Base-by-base conservation (phyloP, 441 rosid species). In the Pelargonium australe region DNA sequence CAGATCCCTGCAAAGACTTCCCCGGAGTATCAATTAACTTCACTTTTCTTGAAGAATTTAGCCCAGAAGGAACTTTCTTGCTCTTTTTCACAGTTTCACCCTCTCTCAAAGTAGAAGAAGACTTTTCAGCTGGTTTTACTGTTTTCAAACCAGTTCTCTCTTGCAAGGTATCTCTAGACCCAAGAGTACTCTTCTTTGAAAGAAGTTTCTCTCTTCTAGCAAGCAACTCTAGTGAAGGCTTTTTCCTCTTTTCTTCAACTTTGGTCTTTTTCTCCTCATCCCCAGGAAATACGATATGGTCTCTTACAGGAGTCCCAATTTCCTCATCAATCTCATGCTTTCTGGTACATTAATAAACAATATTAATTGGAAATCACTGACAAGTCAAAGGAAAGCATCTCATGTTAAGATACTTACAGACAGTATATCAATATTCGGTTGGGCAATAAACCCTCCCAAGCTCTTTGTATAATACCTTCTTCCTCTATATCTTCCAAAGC, bases 351-450 rank as follows among this genome's bases (percentile, higher is more conserved):
- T 65, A 71, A 68, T 51, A 67, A 25, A 63, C 70, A 51, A 20
- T 47, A 75, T 61, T 40, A 73, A 63, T 73, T 70, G 70, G 74
- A 49, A 25, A 67, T 66, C 65, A 65, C 17, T 53, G 58, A 63
- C 64, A 69, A 61, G 5, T 43, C 49, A 49, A 31, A 72, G 1
- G 20, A 76, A 60, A 68, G 25, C 40, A 74, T 60, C 65, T 40
- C 2, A 44, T 58, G 51, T 43, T 64, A 41, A 64, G 60, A 71
- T 19, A 75, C 92, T 86, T 78, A 95, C 99, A 82, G 80, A 85
- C 99, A 95, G 80, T 90, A 95, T 71, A 92, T 89, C 47, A 95
- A 79, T 74, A 90, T 72, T 44, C 95, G 96, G 74, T 88, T 84
- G 31, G 80, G 86, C 61, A 95, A 77, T 66, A 95, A 85, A 72